These are phyloP conservation scores for Podospora bellae-mahoneyi DNA, from an alignment of 495 filamentous ascomycete species.

Conservation along the genomic window DNA sequence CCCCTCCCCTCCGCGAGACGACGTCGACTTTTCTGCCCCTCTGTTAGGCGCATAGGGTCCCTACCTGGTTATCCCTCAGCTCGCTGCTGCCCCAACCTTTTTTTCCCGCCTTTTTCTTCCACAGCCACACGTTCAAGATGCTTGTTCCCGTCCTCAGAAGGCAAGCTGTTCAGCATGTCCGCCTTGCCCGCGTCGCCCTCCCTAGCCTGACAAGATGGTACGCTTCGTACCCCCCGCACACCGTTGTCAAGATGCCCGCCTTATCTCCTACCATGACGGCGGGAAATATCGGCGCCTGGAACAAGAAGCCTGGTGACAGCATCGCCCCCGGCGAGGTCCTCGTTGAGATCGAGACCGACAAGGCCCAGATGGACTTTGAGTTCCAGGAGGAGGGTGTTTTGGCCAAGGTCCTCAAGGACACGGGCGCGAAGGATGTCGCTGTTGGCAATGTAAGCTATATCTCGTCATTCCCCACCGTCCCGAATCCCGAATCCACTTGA, in stretches of 20 bases:
- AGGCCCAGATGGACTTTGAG: conserved; percentile 99
- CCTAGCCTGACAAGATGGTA: conserved; percentile 55
- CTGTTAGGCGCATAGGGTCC: conserved; percentile 26
- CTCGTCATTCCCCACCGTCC: conserved; percentile 22
- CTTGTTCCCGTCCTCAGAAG: conserved; percentile 52
- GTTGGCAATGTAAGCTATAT: conserved; percentile 81
- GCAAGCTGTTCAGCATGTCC: conserved; percentile 49
- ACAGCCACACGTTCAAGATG: conserved; percentile 41
- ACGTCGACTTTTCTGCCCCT: conserved; percentile 3
- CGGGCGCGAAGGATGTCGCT: conserved; percentile 89
- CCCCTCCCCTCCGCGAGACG: neutral
- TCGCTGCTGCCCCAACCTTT: conserved; percentile 24
- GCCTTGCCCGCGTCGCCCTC: conserved; percentile 41
- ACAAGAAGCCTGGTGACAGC: conserved; percentile 90
- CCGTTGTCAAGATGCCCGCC: conserved; percentile 95
- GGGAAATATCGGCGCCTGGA: conserved; percentile 96
- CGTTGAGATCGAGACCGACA: conserved; percentile 99
- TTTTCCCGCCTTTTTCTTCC: conserved; percentile 5
- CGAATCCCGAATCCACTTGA: conserved; percentile 16
- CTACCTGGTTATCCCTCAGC: conserved; percentile 22
- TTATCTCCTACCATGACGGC: conserved; percentile 96
- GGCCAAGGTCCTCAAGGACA: conserved; percentile 91
- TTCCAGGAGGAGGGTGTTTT: conserved; percentile 97
- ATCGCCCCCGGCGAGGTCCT: conserved; percentile 93
- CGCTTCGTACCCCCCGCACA: conserved; percentile 81